Conservation (phyloP, 257 asterid genomes). For the Forsythia viridissima region DNA sequence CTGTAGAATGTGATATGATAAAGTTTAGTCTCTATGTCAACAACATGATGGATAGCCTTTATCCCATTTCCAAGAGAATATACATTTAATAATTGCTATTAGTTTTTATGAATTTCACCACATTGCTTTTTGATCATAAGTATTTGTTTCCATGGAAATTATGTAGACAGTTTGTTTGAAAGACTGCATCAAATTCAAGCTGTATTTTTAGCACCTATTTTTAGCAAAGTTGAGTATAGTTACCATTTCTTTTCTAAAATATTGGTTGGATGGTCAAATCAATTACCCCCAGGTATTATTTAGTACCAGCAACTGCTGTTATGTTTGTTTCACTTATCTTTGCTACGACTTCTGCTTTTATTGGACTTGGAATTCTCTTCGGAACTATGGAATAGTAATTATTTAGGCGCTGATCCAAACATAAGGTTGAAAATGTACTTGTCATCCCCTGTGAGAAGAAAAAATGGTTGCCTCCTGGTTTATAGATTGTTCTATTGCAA, state of each 20-base stretch:
- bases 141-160: constrained; percentile 2
- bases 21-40: not conserved
- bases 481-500: constrained; percentile 25
- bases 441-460: constrained; percentile 47
- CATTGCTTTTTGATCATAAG: constrained; percentile 3
- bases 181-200: constrained; percentile 3
- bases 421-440: constrained; percentile 44
- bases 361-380: constrained; percentile 41
- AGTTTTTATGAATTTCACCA: not conserved
- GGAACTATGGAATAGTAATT: constrained; percentile 41
- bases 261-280: constrained; percentile 34
- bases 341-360: constrained; percentile 22
- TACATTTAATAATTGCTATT: not conserved
- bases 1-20: constrained; percentile 1
- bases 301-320: constrained; percentile 22
- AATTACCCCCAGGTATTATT: constrained; percentile 46
- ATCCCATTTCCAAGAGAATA: constrained; percentile 7
- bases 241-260: constrained; percentile 19
- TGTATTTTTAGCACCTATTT: constrained; percentile 13
- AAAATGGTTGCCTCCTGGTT: constrained; percentile 30
- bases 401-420: constrained; percentile 43
- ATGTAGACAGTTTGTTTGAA: constrained; percentile 10
- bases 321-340: constrained; percentile 45
- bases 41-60: not conserved
- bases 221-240: constrained; percentile 22